These are phyloP conservation scores for Cymodocea nodosa DNA, from an alignment of 116 monocot species.

Conservation along the genomic window DNA sequence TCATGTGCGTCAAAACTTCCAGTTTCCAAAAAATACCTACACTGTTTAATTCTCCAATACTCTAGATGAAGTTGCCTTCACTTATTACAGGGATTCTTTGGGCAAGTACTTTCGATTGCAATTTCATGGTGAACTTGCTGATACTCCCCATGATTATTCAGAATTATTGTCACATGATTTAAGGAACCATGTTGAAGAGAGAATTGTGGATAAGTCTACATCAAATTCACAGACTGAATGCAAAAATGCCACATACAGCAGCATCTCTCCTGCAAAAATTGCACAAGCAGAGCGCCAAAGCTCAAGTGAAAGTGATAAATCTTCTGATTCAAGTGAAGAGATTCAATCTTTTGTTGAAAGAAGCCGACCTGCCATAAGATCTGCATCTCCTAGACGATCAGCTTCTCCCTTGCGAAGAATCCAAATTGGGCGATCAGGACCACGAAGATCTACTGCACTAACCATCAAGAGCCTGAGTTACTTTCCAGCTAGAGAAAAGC, in stretches of 20 bases:
- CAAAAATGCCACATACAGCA: conserved; percentile 9
- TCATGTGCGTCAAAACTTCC: too few relatives aligned
- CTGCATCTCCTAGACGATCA: conserved; percentile 83
- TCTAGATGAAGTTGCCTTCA: neutral
- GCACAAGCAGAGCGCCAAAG: conserved; percentile 76
- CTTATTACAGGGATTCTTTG: conserved; percentile 32
- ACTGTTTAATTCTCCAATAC: too few relatives aligned
- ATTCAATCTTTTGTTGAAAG: conserved; percentile 46
- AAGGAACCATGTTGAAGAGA: conserved; percentile 9
- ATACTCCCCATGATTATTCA: conserved; percentile 8
- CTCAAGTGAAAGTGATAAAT: conserved; percentile 63
- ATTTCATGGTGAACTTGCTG: conserved; percentile 11
- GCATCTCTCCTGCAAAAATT: conserved; percentile 60
- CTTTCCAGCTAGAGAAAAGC: conserved; percentile 66
- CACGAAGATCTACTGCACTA: conserved; percentile 63
- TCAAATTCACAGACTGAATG: conserved; percentile 3
- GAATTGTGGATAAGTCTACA: neutral
- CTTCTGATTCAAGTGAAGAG: conserved; percentile 48
- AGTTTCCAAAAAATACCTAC: too few relatives aligned
- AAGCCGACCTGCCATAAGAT: conserved; percentile 70
- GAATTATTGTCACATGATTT: conserved; percentile 11
- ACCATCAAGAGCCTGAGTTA: conserved; percentile 79
- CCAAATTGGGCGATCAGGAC: conserved; percentile 86
- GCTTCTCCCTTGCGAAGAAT: conserved; percentile 97
- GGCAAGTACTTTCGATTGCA: conserved; percentile 30